Conservation (phyloP, 352 stramenopile species). For the Thalassiosira livingstoniorum region DNA sequence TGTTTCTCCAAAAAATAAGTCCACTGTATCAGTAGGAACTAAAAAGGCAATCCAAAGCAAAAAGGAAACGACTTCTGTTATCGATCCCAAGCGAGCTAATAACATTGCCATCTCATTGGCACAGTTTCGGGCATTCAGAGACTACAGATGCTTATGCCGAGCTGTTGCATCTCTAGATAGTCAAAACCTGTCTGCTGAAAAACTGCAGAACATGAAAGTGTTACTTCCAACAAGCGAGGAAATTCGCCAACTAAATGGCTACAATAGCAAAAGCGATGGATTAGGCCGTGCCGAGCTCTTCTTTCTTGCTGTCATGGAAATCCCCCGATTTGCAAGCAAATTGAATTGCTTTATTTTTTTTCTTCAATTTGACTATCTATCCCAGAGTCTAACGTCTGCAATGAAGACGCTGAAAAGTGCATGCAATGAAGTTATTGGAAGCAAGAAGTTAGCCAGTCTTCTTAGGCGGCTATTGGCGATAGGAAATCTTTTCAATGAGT, state of each 20-base stretch:
- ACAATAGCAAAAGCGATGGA: conserved; percentile 23
- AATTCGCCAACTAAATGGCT: conserved; percentile 18
- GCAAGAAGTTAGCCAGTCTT: conserved; percentile 50
- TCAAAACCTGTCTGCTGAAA: conserved; percentile 44
- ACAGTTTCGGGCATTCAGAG: conserved; percentile 54
- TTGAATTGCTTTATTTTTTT: conserved; percentile 45
- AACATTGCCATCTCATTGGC: conserved; percentile 64
- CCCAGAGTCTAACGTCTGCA: conserved; percentile 18
- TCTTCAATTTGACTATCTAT: conserved; percentile 55
- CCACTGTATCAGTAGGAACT: neutral
- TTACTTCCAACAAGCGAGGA: conserved; percentile 55
- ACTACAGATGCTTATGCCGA: conserved; percentile 41
- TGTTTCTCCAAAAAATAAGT: conserved; percentile 28
- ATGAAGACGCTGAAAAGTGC: conserved; percentile 42
- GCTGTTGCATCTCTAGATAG: conserved; percentile 56
- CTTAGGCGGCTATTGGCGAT: conserved; percentile 49
- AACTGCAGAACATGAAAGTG: conserved; percentile 51
- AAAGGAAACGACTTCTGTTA: conserved; percentile 25
- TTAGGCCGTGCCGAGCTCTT: conserved; percentile 56
- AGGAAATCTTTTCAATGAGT: conserved; percentile 66
- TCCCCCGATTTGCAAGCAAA: conserved; percentile 37
- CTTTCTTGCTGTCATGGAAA: conserved; percentile 60
- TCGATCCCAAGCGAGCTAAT: conserved; percentile 58
- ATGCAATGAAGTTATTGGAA: conserved; percentile 53
- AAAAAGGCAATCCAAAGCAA: conserved; percentile 13